Evolutionary conservation across 2,329 filamentous ascomycete genomes (phyloP).

Genomic region (Hymenoscyphus fructigenus): DNA sequence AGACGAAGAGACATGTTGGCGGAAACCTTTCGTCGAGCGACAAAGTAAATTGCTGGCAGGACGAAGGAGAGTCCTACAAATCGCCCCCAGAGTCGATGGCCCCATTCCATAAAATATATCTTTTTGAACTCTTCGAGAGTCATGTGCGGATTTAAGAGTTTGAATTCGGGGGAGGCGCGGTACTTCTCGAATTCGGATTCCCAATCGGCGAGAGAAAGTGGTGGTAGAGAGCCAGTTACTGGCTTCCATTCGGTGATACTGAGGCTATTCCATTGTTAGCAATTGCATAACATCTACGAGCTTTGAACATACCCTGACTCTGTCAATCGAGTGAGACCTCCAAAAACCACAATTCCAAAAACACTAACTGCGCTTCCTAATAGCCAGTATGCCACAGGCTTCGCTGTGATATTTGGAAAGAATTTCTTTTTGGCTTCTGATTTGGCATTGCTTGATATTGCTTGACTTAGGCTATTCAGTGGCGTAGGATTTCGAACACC

Average conservation of each 20-base stretch:
- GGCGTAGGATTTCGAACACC: constrained; percentile 22
- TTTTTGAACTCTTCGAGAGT: constrained; percentile 91
- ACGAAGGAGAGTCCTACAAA: constrained; percentile 89
- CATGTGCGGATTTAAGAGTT: constrained; percentile 91
- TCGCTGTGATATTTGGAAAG: constrained; percentile 60
- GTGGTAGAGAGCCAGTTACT: constrained; percentile 87
- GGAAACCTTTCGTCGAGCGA: constrained; percentile 76
- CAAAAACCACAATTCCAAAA: constrained; percentile 95
- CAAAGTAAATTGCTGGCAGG: constrained; percentile 83
- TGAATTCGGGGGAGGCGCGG: constrained; percentile 87
- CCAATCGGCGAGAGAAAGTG: constrained; percentile 78
- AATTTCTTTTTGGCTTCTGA: constrained; percentile 21
- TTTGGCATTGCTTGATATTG: constrained; percentile 21
- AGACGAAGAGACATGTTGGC: constrained; percentile 74
- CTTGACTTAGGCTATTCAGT: constrained; percentile 27
- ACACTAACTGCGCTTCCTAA: constrained; percentile 88
- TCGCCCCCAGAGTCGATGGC: constrained; percentile 90
- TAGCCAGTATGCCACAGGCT: constrained; percentile 86
- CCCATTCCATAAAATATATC: constrained; percentile 99
- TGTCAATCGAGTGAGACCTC: constrained; percentile 87
- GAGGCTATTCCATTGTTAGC: constrained; percentile 54
- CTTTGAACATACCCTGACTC: constrained; percentile 75
- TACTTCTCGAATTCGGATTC: constrained; percentile 92
- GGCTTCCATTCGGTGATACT: constrained; percentile 99
- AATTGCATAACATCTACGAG: background rate